These are phyloP conservation scores for Rhynchosporium secalis DNA, from an alignment of 2,329 filamentous ascomycete species.

Conservation along the genomic window DNA sequence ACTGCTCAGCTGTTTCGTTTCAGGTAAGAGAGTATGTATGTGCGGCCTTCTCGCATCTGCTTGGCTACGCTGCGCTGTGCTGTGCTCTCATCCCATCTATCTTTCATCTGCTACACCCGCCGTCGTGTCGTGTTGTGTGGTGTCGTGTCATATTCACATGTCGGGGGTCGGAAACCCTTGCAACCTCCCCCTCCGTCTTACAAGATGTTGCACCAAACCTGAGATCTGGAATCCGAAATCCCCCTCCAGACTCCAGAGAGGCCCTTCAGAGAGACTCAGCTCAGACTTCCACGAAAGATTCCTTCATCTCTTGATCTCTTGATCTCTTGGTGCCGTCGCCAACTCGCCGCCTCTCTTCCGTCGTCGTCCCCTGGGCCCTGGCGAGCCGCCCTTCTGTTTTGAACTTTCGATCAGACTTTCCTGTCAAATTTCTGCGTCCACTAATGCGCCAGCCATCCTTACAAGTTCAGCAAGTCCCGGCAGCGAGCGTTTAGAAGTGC, in stretches of 20 bases:
- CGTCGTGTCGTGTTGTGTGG: background rate
- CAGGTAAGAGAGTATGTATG: constrained; percentile 19
- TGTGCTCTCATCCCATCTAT: constrained; percentile 1
- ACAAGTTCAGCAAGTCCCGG: constrained; percentile 26
- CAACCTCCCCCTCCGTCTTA: background rate
- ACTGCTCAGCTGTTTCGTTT: constrained; percentile 24
- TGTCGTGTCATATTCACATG: background rate
- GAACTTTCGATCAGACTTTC: background rate
- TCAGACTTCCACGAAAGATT: too few species aligned
- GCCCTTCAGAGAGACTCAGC: too few species aligned
- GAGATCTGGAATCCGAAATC: background rate
- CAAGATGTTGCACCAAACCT: background rate
- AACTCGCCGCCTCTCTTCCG: constrained; percentile 16
- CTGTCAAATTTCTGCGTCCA: constrained; percentile 26
- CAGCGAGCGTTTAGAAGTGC: constrained; percentile 16
- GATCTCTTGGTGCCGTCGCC: background rate
- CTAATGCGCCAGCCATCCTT: constrained; percentile 16
- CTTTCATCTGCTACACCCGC: constrained; percentile 12
- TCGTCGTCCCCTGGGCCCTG: constrained; percentile 11
- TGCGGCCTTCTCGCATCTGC: constrained; percentile 2
- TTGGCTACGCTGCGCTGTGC: background rate
- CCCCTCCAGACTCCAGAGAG: too few species aligned
- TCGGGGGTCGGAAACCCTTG: constrained; percentile 3
- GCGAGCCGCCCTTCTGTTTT: too few species aligned
- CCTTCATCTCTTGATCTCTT: too few species aligned